These are phyloP conservation scores for Penicillium argentinense DNA, from an alignment of 495 filamentous ascomycete genomes.

Conservation along the genomic window DNA sequence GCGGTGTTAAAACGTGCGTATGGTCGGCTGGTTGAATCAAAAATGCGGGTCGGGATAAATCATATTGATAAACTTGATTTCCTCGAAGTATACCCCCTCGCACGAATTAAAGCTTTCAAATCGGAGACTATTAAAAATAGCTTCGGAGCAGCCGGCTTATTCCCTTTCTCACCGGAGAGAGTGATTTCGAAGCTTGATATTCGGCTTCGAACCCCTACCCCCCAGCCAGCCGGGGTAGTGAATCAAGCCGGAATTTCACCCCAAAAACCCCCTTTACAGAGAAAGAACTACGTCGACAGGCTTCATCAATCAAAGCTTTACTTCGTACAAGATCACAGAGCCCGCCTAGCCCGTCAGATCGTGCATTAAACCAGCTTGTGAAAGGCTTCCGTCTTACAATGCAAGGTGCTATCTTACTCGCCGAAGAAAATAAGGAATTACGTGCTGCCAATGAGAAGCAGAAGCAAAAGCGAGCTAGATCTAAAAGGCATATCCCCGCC, in stretches of 20 bases:
- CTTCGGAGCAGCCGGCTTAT: not conserved
- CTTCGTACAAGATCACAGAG: not conserved
- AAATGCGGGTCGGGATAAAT: constrained; percentile 1
- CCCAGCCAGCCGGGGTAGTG: not conserved
- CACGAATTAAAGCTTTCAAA: not conserved
- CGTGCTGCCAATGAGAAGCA: not conserved
- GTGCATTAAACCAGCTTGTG: not conserved
- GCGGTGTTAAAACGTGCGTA: constrained; percentile 5
- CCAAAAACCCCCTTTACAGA: not conserved
- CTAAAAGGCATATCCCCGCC: not conserved
- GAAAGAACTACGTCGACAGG: not conserved
- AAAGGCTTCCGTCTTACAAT: not conserved
- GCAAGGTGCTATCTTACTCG: not conserved
- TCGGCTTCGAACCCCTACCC: not conserved
- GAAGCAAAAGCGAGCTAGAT: not conserved
- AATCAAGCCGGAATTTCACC: not conserved
- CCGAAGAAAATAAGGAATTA: not conserved
- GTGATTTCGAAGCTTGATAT: constrained; percentile 3
- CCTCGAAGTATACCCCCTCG: not conserved
- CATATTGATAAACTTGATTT: constrained; percentile 13
- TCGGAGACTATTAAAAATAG: not conserved
- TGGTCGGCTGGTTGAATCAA: not conserved
- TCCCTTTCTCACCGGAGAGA: not conserved
- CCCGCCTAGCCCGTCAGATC: not conserved
- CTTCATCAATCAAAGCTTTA: not conserved